Conservation (phyloP, 192 early-diverging fungal species). For the Backusella mclennaniae region DNA sequence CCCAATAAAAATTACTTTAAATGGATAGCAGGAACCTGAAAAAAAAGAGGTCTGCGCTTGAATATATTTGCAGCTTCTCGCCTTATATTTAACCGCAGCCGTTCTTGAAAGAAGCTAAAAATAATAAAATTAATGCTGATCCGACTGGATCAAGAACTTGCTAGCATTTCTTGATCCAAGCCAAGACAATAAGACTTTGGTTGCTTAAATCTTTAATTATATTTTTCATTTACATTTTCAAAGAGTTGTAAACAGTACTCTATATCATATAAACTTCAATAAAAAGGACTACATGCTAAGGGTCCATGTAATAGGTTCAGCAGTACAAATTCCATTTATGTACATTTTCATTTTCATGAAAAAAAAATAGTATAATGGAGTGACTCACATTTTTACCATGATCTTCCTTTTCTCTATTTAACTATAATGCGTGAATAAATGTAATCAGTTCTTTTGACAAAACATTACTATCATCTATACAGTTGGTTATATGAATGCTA, state of each 20-base stretch:
- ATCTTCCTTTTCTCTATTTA: not conserved
- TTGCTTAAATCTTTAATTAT: not conserved
- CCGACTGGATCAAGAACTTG: constrained; percentile 1
- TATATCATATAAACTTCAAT: not conserved
- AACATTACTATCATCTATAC: not conserved
- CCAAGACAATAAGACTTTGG: not conserved
- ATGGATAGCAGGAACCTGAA: not conserved
- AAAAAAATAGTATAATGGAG: not conserved
- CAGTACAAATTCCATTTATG: not conserved
- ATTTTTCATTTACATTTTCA: not conserved
- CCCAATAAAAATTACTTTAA: not conserved
- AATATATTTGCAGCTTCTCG: not conserved
- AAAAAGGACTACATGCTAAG: not conserved
- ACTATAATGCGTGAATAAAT: not conserved
- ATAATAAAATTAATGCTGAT: not conserved
- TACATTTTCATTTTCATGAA: not conserved
- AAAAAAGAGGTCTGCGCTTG: not conserved
- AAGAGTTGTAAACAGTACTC: not conserved
- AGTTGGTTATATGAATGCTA: not conserved
- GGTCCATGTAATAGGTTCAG: not conserved
- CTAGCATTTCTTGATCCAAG: not conserved
- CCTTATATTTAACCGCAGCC: not conserved
- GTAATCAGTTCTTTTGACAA: not conserved
- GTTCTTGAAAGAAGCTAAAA: not conserved
- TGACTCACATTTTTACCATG: not conserved